Evolutionary conservation across 371 early-diverging fungal species (phyloP).

Genomic region (Fennellomyces sp.): DNA sequence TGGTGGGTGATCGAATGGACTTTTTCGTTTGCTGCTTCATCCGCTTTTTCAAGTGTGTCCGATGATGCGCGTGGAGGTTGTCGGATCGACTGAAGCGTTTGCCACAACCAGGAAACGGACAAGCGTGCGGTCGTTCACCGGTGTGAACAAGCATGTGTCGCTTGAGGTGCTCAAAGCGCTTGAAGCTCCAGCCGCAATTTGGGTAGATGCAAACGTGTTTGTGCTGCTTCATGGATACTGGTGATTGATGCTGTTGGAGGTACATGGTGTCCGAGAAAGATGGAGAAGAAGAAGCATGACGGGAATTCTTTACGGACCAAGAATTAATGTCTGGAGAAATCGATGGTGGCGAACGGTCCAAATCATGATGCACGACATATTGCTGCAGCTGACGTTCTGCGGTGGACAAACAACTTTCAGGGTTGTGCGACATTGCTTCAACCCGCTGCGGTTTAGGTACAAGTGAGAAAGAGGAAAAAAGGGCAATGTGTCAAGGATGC

Average conservation of each 20-base stretch:
- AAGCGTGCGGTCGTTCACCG: conserved; percentile 59
- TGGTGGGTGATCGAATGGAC: not conserved
- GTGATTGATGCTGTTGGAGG: conserved; percentile 6
- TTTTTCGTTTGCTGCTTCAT: conserved; percentile 3
- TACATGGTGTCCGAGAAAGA: conserved; percentile 5
- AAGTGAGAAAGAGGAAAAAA: conserved; percentile 4
- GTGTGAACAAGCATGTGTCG: conserved; percentile 70
- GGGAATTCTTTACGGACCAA: conserved; percentile 2
- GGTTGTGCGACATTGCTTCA: conserved; percentile 10
- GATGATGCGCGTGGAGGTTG: conserved; percentile 53
- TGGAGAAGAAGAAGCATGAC: conserved; percentile 4
- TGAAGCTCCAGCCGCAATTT: conserved; percentile 56
- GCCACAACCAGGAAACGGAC: conserved; percentile 57
- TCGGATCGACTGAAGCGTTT: conserved; percentile 71
- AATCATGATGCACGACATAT: conserved; percentile 21
- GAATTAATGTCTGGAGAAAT: conserved; percentile 8
- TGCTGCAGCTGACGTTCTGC: conserved; percentile 8
- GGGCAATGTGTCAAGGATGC: not conserved
- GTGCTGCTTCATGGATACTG: conserved; percentile 9
- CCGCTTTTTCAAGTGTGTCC: conserved; percentile 35
- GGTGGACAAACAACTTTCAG: conserved; percentile 3
- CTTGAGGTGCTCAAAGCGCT: conserved; percentile 79
- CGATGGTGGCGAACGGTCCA: conserved; percentile 12
- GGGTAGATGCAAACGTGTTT: conserved; percentile 48
- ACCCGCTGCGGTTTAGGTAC: too few species aligned